These are phyloP conservation scores for Cornus suecica DNA, from an alignment of 148 eudicot genomes.

Conservation along the genomic window DNA sequence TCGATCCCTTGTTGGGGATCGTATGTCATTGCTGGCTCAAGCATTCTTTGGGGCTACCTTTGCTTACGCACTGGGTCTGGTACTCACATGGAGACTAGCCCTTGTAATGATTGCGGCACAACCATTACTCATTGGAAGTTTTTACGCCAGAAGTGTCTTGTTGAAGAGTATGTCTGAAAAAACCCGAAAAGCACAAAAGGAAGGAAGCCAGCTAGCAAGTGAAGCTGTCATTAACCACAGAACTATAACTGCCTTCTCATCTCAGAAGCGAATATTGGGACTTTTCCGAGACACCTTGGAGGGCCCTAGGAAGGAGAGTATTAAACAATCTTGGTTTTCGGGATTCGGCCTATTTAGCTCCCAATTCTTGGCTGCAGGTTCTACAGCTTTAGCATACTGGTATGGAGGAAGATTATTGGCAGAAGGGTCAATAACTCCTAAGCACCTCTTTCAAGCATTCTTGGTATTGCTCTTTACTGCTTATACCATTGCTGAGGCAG, in stretches of 20 bases:
- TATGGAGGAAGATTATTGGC: constrained; percentile 33
- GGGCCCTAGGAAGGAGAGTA: constrained; percentile 42
- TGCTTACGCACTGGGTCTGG: constrained; percentile 42
- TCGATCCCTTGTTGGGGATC: constrained; percentile 53
- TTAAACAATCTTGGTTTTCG: constrained; percentile 47
- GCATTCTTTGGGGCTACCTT: constrained; percentile 42
- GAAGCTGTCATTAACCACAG: constrained; percentile 55
- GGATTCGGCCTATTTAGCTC: constrained; percentile 46
- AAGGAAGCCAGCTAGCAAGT: constrained; percentile 57
- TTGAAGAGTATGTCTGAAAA: constrained; percentile 41
- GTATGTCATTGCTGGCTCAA: constrained; percentile 46
- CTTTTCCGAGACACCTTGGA: constrained; percentile 37
- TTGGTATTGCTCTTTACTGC: not conserved
- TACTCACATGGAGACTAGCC: constrained; percentile 46
- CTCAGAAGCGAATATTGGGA: constrained; percentile 41
- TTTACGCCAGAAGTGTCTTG: constrained; percentile 41
- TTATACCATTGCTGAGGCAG: not conserved
- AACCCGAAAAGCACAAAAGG: constrained; percentile 44
- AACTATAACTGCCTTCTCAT: constrained; percentile 51
- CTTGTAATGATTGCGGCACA: constrained; percentile 54
- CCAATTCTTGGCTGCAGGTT: constrained; percentile 46
- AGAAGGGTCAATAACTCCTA: not conserved
- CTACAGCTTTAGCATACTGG: constrained; percentile 53
- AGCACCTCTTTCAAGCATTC: not conserved
- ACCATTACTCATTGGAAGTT: constrained; percentile 51